Evolutionary conservation across 306 rosid genomes (phyloP).

Genomic region (Trifolium repens): DNA sequence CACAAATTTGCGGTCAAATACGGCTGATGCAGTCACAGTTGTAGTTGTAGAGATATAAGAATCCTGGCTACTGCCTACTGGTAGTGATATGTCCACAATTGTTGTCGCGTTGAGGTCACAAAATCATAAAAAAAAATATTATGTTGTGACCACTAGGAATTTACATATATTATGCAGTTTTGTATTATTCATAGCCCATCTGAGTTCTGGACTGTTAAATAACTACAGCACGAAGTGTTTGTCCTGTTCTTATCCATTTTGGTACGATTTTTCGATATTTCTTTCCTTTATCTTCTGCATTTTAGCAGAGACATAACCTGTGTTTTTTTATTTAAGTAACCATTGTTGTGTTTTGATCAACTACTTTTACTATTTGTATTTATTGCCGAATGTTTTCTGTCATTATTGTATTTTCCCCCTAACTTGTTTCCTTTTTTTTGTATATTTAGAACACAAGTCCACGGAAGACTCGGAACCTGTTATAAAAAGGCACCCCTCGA

Average conservation of each 20-base stretch:
- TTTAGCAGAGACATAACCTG: neutral
- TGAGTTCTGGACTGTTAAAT: neutral
- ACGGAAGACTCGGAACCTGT: slow-evolving; percentile 47
- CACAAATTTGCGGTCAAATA: neutral
- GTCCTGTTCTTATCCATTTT: slow-evolving; percentile 21
- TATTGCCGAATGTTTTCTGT: slow-evolving; percentile 8
- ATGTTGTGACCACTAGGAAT: neutral
- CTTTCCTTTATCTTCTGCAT: slow-evolving; percentile 1
- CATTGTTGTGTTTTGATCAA: slow-evolving; percentile 10
- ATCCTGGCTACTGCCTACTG: neutral
- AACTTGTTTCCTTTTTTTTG: neutral
- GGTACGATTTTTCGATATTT: neutral
- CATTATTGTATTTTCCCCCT: slow-evolving; percentile 24
- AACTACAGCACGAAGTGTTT: neutral
- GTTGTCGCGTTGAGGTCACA: neutral
- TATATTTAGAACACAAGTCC: slow-evolving; percentile 39
- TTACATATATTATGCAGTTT: neutral
- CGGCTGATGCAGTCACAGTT: neutral
- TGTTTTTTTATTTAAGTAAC: neutral
- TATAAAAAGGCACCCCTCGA: slow-evolving; percentile 25
- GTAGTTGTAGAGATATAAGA: neutral
- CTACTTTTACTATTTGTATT: neutral
- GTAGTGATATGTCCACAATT: neutral
- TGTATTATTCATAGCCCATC: neutral
- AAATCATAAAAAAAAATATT: neutral